These are phyloP conservation scores for Mycena floridula DNA, from an alignment of 768 basidiomycete species.

Conservation along the genomic window DNA sequence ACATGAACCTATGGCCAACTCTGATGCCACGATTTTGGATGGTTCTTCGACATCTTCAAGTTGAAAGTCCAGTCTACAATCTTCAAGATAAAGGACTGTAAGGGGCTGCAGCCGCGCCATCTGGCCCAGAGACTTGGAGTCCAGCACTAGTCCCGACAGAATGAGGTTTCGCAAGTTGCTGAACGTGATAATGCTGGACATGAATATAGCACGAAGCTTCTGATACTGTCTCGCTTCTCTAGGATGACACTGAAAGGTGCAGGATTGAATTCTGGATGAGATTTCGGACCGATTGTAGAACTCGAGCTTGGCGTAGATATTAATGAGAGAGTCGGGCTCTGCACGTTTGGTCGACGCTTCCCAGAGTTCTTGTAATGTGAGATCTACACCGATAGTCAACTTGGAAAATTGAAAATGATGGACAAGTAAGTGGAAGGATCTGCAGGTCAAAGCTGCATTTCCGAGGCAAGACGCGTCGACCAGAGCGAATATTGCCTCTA, in stretches of 20 bases:
- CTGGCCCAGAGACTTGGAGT: neutral
- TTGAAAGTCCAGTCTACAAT: slow-evolving; percentile 5
- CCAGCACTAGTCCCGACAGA: slow-evolving; percentile 2
- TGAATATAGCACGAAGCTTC: slow-evolving; percentile 2
- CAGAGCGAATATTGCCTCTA: neutral
- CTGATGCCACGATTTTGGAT: slow-evolving; percentile 2
- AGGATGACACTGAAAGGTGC: slow-evolving; percentile 3
- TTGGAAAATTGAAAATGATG: neutral
- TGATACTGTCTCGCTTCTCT: slow-evolving; percentile 5
- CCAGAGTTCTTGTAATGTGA: neutral
- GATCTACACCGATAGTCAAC: slow-evolving; percentile 6
- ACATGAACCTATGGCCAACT: slow-evolving; percentile 2
- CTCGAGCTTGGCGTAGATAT: slow-evolving; percentile 2
- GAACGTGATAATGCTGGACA: slow-evolving; percentile 4
- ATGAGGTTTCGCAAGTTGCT: slow-evolving; percentile 4
- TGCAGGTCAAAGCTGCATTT: slow-evolving; percentile 4
- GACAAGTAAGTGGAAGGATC: slow-evolving; percentile 4
- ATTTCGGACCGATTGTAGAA: slow-evolving; percentile 7
- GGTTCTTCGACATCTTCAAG: neutral
- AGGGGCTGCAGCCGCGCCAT: slow-evolving; percentile 6
- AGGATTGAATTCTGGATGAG: slow-evolving; percentile 4
- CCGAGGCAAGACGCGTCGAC: neutral
- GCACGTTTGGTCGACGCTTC: neutral
- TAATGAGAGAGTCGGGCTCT: neutral
- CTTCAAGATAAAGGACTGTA: slow-evolving; percentile 1